Evolutionary conservation across 306 rosid species (phyloP).

Genomic region (Quercus engelmannii): DNA sequence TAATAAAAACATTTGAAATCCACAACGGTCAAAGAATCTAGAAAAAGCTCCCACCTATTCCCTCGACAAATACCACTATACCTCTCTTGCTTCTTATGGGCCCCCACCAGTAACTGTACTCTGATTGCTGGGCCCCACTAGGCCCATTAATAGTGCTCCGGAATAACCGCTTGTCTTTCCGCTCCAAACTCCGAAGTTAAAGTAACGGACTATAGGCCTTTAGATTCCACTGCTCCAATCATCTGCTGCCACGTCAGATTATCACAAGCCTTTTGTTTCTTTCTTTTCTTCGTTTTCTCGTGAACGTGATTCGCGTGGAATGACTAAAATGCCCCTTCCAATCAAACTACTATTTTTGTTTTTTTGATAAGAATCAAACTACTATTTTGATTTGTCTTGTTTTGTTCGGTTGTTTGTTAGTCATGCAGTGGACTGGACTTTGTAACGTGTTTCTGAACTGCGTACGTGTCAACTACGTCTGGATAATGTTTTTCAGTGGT

Average conservation of each 20-base stretch:
- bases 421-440: neutral
- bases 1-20: neutral
- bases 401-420: too few relatives aligned
- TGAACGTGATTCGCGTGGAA: neutral
- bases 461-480: too few relatives aligned
- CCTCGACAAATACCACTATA: too few relatives aligned
- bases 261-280: too few relatives aligned
- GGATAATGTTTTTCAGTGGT: too few relatives aligned
- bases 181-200: neutral
- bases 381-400: too few relatives aligned
- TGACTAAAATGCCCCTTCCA: neutral
- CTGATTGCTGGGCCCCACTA: neutral
- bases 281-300: neutral
- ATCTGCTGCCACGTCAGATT: slow-evolving; percentile 15
- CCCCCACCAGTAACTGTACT: neutral
- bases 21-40: slow-evolving; percentile 25
- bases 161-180: slow-evolving; percentile 7
- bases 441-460: too few relatives aligned
- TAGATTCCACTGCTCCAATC: neutral
- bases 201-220: neutral
- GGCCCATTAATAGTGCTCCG: neutral
- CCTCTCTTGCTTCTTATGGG: neutral
- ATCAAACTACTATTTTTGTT: too few relatives aligned
- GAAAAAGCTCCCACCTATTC: neutral
- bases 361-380: too few relatives aligned